phyloP scores from a whole-genome alignment of 306 rosid species.

The Cucumis hystrix region DNA sequence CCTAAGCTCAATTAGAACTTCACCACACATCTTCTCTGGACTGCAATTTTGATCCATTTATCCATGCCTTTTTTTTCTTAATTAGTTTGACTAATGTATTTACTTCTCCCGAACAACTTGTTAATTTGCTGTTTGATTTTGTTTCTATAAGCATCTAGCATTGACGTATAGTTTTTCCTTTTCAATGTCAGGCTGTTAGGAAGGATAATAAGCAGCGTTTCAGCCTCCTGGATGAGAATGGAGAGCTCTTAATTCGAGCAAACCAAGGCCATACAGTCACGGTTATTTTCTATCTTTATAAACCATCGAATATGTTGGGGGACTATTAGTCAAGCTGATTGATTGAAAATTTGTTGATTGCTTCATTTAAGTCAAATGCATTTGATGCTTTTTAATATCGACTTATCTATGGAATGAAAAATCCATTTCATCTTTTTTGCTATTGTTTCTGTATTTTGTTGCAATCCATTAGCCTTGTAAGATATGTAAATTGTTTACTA shows the following conservation, averaged over 20 bases:
- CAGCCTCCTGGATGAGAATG: conserved; percentile 69
- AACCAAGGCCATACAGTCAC: conserved; percentile 83
- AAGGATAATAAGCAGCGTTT: conserved; percentile 87
- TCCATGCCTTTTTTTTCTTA: not conserved
- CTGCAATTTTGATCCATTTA: not conserved
- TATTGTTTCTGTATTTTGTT: not conserved
- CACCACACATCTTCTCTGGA: not conserved
- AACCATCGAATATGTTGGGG: not conserved
- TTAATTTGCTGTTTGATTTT: not conserved
- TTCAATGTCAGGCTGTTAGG: conserved; percentile 51
- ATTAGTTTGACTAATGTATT: not conserved
- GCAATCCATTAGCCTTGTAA: not conserved
- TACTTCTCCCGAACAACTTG: not conserved
- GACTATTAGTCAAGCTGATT: not conserved
- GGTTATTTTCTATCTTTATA: conserved; percentile 21
- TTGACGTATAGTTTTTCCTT: conserved; percentile 1
- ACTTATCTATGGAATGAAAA: not conserved
- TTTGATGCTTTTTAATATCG: not conserved
- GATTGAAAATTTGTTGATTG: not conserved
- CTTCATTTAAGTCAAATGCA: not conserved
- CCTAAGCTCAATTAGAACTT: not conserved
- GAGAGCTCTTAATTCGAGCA: conserved; percentile 70
- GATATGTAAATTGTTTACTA: not conserved
- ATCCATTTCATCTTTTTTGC: not conserved
- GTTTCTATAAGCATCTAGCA: not conserved